phyloP scores from a whole-genome alignment of 2,329 filamentous ascomycete species.

The Coniochaeta prunicola region DNA sequence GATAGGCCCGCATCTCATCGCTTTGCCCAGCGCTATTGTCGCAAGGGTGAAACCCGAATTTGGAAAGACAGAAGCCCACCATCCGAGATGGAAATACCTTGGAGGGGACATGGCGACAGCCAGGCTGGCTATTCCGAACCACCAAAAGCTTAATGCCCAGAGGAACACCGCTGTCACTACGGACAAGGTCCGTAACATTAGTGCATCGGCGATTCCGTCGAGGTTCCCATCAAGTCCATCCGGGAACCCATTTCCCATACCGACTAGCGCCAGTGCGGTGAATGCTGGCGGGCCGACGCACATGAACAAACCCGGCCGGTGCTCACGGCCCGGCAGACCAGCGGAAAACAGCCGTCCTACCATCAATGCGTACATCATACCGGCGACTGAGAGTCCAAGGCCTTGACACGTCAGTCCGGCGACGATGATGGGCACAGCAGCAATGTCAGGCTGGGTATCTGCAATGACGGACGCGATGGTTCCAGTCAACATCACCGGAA shows the following conservation, averaged over 20 bases:
- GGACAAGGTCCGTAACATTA: slow-evolving; percentile 37
- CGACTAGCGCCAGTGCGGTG: slow-evolving; percentile 62
- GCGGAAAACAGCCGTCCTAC: slow-evolving; percentile 63
- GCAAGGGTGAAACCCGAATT: slow-evolving; percentile 53
- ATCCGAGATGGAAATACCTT: slow-evolving; percentile 50
- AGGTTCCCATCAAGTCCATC: slow-evolving; percentile 33
- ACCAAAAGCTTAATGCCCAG: slow-evolving; percentile 32
- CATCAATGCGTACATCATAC: slow-evolving; percentile 68
- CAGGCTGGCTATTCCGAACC: slow-evolving; percentile 41
- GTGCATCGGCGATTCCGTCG: slow-evolving; percentile 35
- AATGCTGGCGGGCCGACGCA: slow-evolving; percentile 69
- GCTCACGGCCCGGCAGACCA: slow-evolving; percentile 54
- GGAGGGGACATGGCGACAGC: slow-evolving; percentile 37
- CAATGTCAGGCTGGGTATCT: slow-evolving; percentile 47
- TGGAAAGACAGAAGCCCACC: slow-evolving; percentile 59
- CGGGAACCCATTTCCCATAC: slow-evolving; percentile 53
- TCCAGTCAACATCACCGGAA: slow-evolving; percentile 66
- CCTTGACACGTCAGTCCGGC: slow-evolving; percentile 65
- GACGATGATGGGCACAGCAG: slow-evolving; percentile 55
- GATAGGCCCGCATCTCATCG: slow-evolving; percentile 35
- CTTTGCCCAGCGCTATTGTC: slow-evolving; percentile 45
- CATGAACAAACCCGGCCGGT: slow-evolving; percentile 66
- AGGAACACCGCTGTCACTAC: slow-evolving; percentile 32
- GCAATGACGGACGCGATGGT: slow-evolving; percentile 63
- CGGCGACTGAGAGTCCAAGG: slow-evolving; percentile 59